phyloP scores from a whole-genome alignment of 2,329 filamentous ascomycete genomes.

The Erysiphe pulchra region DNA sequence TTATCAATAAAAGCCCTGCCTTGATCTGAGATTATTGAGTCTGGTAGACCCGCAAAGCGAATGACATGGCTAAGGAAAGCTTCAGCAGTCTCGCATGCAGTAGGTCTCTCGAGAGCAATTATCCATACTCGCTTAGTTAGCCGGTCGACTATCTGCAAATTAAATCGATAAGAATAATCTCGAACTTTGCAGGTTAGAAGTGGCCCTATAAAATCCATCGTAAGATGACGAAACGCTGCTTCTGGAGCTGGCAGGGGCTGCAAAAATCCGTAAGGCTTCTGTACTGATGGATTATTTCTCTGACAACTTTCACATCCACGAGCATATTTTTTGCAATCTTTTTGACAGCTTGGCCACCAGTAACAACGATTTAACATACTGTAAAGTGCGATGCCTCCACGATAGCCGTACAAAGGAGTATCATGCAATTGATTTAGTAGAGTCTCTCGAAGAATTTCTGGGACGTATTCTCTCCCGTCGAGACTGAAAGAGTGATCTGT shows the following conservation, averaged over 20 bases:
- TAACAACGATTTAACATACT: not conserved
- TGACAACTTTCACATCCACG: not conserved
- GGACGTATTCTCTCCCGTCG: not conserved
- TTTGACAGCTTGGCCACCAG: not conserved
- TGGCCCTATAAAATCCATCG: not conserved
- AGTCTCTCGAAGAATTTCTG: not conserved
- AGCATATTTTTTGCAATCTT: not conserved
- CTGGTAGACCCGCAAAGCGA: slow-evolving; percentile 2
- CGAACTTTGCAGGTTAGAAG: not conserved
- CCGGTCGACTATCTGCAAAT: not conserved
- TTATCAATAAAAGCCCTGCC: not conserved
- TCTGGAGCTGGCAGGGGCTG: not conserved
- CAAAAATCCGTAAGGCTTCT: not conserved
- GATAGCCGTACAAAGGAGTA: not conserved
- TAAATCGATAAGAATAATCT: not conserved
- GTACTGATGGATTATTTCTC: not conserved
- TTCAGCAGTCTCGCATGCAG: not conserved
- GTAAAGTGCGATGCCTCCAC: not conserved
- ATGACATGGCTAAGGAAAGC: slow-evolving; percentile 7
- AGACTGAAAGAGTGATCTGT: not conserved
- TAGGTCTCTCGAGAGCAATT: not conserved
- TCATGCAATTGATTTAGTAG: not conserved
- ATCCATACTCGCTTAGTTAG: not conserved
- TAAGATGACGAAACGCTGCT: not conserved
- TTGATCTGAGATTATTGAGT: not conserved